Base-by-base conservation (phyloP, 257 asterid genomes). In the Solanum etuberosum region DNA sequence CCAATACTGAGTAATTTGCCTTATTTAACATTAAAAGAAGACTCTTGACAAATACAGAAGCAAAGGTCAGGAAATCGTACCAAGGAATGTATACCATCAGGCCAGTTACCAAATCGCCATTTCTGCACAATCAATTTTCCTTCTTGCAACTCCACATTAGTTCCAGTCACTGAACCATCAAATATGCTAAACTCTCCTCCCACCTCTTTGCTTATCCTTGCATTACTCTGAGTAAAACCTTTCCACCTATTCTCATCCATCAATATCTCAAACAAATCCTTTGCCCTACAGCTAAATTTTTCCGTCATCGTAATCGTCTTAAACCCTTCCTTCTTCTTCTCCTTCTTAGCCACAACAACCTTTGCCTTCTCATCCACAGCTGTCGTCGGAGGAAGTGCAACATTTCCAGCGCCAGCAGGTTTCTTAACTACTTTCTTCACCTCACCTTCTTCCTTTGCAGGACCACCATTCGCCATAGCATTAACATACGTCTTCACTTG, bases 231-330 rank as follows among this genome's bases (percentile, higher is more conserved):
- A 0, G 98, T 93, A 82, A 97, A 97, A 14, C 99, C 99, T 83
- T 90, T 97, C 99, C 99, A 97, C 92, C 99, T 93, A 89, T 94
- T 97, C 90, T 97, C 99, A 90, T 97, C 99, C 98, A 95, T 94
- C 87, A 97, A 87, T 34, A 95, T 97, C 92, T 97, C 99, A 88
- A 82, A 97, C 94, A 97, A 86, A 91, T 94, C 95, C 91, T 88
- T 92, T 5, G 98, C 96, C 83, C 99, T 72, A 78, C 98, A 97
- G 73, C 91, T 93, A 73, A 96, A 97, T 91, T 94, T 97, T 92
- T 96, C 99, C 1, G 91, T 94, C 99, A 97, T 94, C 0, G 94
- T 91, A 31, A 97, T 95, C 31, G 96, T 95, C 95, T 97, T 97
- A 89, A 97, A 97, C 42, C 99, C 98, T 72, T 97, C 99, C 87